A percentile compares a stretch with the other conserved stretches of the same genome.
Conservation (phyloP, 2,329 filamentous ascomycete species). For the Clarireedia homoeocarpa region DNA sequence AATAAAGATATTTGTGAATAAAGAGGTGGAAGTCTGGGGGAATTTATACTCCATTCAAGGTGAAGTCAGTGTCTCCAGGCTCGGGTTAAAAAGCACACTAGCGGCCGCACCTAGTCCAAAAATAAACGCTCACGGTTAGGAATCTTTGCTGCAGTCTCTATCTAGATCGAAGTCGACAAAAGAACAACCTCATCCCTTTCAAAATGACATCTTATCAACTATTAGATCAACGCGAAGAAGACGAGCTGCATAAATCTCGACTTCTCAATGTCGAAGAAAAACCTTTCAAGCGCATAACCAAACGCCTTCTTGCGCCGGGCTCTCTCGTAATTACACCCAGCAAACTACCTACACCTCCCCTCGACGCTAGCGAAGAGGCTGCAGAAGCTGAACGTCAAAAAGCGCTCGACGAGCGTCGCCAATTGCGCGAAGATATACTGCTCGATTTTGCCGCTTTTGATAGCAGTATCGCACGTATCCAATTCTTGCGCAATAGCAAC, state of each 20-base stretch:
- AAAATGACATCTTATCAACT: constrained; percentile 53
- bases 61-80: no score
- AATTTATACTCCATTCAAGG: no score
- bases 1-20: background rate
- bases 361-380: constrained; percentile 41
- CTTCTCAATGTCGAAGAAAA: constrained; percentile 88
- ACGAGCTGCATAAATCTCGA: constrained; percentile 78
- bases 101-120: background rate
- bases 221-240: constrained; percentile 68
- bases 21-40: no score
- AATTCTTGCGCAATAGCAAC: constrained; percentile 80
- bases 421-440: constrained; percentile 74
- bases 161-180: background rate
- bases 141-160: no score
- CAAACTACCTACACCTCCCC: constrained; percentile 57
- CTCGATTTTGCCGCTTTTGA: constrained; percentile 88
- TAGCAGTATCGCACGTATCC: constrained; percentile 76
- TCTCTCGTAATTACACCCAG: constrained; percentile 51
- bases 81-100: background rate
- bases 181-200: background rate
- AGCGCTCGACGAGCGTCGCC: constrained; percentile 47
- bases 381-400: constrained; percentile 40
- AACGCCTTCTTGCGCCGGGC: constrained; percentile 64
- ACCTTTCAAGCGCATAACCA: constrained; percentile 81
- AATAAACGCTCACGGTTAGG: background rate